Evolutionary conservation across 2,329 filamentous ascomycete species (phyloP).

Genomic region (Endoconidiophora polonica): DNA sequence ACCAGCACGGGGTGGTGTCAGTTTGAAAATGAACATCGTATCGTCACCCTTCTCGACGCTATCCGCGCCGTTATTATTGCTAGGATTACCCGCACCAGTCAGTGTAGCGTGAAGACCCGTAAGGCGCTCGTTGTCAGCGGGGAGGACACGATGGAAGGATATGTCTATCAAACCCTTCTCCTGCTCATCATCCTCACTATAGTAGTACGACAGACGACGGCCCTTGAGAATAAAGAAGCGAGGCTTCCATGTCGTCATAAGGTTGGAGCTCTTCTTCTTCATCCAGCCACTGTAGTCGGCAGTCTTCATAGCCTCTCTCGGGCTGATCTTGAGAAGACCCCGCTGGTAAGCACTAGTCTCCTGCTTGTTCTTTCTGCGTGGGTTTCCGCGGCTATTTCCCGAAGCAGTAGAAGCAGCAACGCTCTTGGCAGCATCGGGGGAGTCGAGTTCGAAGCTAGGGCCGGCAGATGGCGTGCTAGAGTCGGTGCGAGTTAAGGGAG

Average conservation of each 20-base stretch:
- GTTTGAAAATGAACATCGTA: conserved; percentile 92
- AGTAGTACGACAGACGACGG: conserved; percentile 85
- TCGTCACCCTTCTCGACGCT: conserved; percentile 37
- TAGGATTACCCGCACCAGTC: conserved; percentile 60
- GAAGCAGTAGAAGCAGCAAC: conserved; percentile 26
- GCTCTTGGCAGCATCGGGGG: conserved; percentile 45
- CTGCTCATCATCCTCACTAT: conserved; percentile 78
- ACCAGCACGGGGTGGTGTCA: conserved; percentile 76
- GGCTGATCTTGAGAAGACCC: conserved; percentile 65
- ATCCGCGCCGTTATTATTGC: conserved; percentile 25
- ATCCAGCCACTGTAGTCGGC: conserved; percentile 98
- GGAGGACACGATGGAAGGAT: conserved; percentile 89
- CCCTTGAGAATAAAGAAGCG: conserved; percentile 90
- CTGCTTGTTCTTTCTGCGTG: conserved; percentile 67
- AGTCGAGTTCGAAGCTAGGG: conserved; percentile 64
- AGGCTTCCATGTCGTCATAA: conserved; percentile 97
- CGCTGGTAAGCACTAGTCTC: conserved; percentile 86
- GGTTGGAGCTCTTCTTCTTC: conserved; percentile 93
- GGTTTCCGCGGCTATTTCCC: conserved; percentile 25
- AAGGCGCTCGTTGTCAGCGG: conserved; percentile 78
- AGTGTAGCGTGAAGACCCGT: conserved; percentile 83
- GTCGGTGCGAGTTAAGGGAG: conserved; percentile 53
- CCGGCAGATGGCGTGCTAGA: conserved; percentile 52
- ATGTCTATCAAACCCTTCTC: conserved; percentile 97
- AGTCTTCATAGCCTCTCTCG: conserved; percentile 65